phyloP scores from a whole-genome alignment of 2,329 filamentous ascomycete species.

The Talaromyces sp. region DNA sequence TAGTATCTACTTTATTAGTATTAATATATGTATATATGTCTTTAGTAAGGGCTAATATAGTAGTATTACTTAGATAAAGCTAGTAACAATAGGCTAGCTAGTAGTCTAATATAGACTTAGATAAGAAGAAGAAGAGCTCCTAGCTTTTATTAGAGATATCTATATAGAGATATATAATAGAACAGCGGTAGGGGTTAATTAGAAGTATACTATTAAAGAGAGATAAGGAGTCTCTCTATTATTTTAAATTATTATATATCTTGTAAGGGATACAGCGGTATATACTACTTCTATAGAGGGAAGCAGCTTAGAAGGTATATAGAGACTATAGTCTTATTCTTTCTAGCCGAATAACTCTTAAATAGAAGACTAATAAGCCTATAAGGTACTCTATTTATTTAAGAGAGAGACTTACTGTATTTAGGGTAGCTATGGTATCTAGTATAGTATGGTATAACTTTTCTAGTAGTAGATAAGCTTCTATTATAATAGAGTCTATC shows the following conservation, averaged over 20 bases:
- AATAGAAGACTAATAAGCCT: constrained; percentile 8
- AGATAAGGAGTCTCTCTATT: too few relatives aligned
- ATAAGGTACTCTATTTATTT: constrained; percentile 3
- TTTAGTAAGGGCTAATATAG: too few relatives aligned
- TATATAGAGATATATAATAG: neutral
- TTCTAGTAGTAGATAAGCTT: neutral
- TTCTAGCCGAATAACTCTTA: constrained; percentile 5
- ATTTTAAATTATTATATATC: too few relatives aligned
- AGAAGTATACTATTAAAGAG: too few relatives aligned
- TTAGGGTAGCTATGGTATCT: too few relatives aligned
- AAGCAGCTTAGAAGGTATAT: constrained; percentile 7
- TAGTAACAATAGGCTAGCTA: constrained; percentile 11
- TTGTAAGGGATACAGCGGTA: too few relatives aligned
- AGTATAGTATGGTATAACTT: neutral
- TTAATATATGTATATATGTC: neutral
- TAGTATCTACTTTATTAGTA: constrained; percentile 8
- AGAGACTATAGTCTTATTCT: constrained; percentile 9
- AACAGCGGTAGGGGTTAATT: too few relatives aligned
- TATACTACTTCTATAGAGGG: neutral
- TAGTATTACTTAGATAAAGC: constrained; percentile 3
- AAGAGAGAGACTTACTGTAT: neutral
- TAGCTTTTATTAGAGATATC: constrained; percentile 8
- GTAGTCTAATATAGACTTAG: constrained; percentile 10
- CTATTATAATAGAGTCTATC: constrained; percentile 2
- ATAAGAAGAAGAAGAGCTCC: constrained; percentile 13